Conservation (phyloP, 352 stramenopile species). For the Phytophthora citricola region DNA sequence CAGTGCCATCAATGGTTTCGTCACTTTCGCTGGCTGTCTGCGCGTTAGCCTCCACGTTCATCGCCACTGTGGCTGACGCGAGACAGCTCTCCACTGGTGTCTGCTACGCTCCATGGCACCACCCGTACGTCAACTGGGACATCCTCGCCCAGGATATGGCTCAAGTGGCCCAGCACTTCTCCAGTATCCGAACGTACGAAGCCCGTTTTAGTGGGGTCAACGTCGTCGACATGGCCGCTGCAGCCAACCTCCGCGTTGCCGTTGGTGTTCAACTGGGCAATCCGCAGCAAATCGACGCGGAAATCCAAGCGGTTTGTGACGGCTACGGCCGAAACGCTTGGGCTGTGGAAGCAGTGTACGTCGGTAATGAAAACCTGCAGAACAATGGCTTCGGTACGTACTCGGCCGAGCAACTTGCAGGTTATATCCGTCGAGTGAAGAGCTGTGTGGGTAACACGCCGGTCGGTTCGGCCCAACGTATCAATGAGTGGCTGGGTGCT, state of each 20-base stretch:
- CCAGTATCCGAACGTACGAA: constrained; percentile 66
- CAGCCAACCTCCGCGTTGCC: constrained; percentile 53
- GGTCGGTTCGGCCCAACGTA: constrained; percentile 66
- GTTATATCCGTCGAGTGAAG: constrained; percentile 57
- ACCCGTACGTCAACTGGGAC: constrained; percentile 38
- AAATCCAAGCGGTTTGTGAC: constrained; percentile 62
- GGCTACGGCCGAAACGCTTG: constrained; percentile 42
- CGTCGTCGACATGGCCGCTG: constrained; percentile 46
- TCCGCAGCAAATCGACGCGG: constrained; percentile 32
- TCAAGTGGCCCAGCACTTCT: constrained; percentile 52
- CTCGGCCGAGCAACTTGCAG: constrained; percentile 39
- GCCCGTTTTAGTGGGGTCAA: constrained; percentile 56
- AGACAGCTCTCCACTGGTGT: constrained; percentile 30
- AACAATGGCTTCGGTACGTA: constrained; percentile 48
- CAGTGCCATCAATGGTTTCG: background rate
- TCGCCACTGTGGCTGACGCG: constrained; percentile 2
- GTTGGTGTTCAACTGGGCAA: constrained; percentile 65
- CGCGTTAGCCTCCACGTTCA: background rate
- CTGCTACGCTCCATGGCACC: constrained; percentile 68
- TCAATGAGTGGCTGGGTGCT: constrained; percentile 59
- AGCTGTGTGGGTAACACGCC: constrained; percentile 49
- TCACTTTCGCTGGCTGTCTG: background rate
- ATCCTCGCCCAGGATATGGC: constrained; percentile 41
- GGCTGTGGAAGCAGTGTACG: constrained; percentile 66
- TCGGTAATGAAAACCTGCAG: constrained; percentile 71